These are phyloP conservation scores for Pichia paraexigua DNA, from an alignment of 805 yeast species.

Conservation along the genomic window DNA sequence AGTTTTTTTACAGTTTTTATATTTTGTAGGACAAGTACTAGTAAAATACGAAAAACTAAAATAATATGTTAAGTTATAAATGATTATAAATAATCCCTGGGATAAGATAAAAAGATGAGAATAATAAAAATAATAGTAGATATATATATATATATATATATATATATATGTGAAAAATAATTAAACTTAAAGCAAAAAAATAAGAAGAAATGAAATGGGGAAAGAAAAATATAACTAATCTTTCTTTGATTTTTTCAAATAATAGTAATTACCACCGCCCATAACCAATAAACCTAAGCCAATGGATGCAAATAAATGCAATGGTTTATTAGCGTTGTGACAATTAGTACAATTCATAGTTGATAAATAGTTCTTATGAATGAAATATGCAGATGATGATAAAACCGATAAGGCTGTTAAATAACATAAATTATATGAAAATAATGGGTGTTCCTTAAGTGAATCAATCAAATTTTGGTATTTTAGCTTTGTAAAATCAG, in stretches of 20 bases:
- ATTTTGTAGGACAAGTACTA: not conserved
- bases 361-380: conserved; percentile 4
- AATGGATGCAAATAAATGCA: conserved; percentile 6
- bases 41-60: too few relatives aligned
- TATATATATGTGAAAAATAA: too few relatives aligned
- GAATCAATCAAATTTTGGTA: not conserved
- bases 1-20: not conserved
- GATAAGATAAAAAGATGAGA: too few relatives aligned
- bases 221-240: not conserved
- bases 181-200: not conserved
- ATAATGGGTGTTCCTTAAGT: conserved; percentile 5
- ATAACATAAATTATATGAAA: conserved; percentile 8
- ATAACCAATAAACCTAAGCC: conserved; percentile 4
- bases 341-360: conserved; percentile 5
- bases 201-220: not conserved
- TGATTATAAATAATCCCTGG: not conserved
- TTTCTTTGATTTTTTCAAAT: conserved; percentile 7
- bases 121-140: too few relatives aligned
- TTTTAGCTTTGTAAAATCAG: not conserved
- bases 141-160: too few relatives aligned
- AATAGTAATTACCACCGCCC: conserved; percentile 12
- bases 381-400: conserved; percentile 4
- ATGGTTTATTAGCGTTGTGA: not conserved
- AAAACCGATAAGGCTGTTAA: conserved; percentile 1
- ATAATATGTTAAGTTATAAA: too few relatives aligned